A percentile compares a stretch with the other conserved stretches of the same genome.
Conservation (phyloP, 179 eudicot species). For the Beta corolliflora region DNA sequence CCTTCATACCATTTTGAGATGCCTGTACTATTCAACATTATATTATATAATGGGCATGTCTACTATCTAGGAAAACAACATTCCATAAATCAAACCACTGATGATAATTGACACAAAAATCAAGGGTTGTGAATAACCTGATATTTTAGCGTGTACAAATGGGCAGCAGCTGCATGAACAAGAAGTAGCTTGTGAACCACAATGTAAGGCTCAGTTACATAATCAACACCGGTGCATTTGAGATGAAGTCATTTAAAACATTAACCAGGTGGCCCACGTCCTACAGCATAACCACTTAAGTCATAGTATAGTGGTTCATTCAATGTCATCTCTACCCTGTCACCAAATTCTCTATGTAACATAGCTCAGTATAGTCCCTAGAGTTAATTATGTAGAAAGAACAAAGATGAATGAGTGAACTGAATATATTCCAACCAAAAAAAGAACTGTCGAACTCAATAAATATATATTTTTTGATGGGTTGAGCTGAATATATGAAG, state of each 20-base stretch:
- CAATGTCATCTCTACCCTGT: slow-evolving; percentile 46
- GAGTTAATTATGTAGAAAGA: slow-evolving; percentile 41
- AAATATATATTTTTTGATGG: no score
- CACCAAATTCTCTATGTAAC: slow-evolving; percentile 50
- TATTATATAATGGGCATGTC: background rate
- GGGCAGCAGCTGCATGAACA: slow-evolving; percentile 32
- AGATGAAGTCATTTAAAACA: slow-evolving; percentile 38
- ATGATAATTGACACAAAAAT: no score
- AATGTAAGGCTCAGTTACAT: slow-evolving; percentile 36
- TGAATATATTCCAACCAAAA: background rate
- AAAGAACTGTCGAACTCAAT: no score
- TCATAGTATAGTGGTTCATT: slow-evolving; percentile 42
- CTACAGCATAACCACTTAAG: slow-evolving; percentile 31
- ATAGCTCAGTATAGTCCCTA: slow-evolving; percentile 44
- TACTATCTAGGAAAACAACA: no score
- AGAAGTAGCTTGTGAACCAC: slow-evolving; percentile 27
- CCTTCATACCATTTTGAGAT: slow-evolving; percentile 30
- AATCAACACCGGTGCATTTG: slow-evolving; percentile 38
- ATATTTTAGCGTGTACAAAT: slow-evolving; percentile 27
- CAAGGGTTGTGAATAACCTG: slow-evolving; percentile 8
- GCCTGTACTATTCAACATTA: slow-evolving; percentile 15
- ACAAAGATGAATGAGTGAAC: background rate
- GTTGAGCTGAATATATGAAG: background rate
- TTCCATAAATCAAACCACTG: no score
- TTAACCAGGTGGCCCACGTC: slow-evolving; percentile 43